Evolutionary conservation across 768 basidiomycete species (phyloP), one percentile per base, ranked within the genome.

Genomic region (Trametes maxima): DNA sequence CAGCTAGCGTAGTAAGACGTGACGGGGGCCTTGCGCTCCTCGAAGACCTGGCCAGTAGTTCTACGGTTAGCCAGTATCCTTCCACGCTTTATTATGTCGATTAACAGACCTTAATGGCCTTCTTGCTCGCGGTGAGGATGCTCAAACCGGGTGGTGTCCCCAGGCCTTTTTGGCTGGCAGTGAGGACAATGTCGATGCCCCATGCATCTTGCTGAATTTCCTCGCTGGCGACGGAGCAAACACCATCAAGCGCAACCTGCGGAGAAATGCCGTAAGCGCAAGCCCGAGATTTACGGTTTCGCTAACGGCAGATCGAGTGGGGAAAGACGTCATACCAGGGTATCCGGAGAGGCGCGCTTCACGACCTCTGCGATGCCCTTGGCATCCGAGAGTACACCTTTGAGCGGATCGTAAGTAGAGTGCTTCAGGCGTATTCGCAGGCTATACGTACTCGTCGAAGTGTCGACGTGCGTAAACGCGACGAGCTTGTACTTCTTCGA

Each of bases 391-490:
- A 98, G 82, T 14, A 98, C 97, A 47, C 87, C 94, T 81, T 33
- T 8, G 17, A 63, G 24, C 37, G 28, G 5, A 14, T 7, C 6
- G 19, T 52, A 56, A 48, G 7, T 17, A 40, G n/a, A 54, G n/a
- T 12, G 16, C 14, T n/a, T 0, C 19, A 28, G 16, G 5, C 22
- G 19, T 13, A 47, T 16, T 2, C 5, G 7, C 19, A 39, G 7
- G n/a, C 17, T 7, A 3, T 17, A 42, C 24, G 33, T 35, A 81
- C 87, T 87, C 46, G 91, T 93, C 5, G 89, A 94, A 8, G 93
- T 95, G 73, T 97, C 94, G 57, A 97, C 96, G 70, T 99, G 97
- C 1, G 97, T 98, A 69, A 99, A 85, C 5, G 94, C 94, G 65
- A 98, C 75, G 54, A 95, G 68, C 74, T 95, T 96, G 82, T 92